Percentiles rank a stretch among this genome's conserved stretches.
These are phyloP conservation scores for Verticillium tricorpus DNA, from an alignment of 2,329 filamentous ascomycete genomes.

Conservation along the genomic window DNA sequence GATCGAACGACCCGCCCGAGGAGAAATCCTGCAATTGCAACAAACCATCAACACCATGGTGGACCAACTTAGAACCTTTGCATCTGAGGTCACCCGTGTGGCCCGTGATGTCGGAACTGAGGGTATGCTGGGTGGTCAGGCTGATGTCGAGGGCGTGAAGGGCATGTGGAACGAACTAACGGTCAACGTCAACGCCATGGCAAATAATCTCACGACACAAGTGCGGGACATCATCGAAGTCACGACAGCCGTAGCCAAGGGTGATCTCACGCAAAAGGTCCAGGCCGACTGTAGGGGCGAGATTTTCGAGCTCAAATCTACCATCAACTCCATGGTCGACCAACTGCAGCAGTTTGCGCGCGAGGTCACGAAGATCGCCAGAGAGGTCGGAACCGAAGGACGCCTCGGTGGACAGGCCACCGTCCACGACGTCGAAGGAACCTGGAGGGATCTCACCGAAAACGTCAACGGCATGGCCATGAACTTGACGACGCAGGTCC, in stretches of 20 bases:
- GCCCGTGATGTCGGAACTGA: conserved; percentile 81
- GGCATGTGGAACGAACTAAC: conserved; percentile 88
- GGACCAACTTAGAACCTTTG: conserved; percentile 77
- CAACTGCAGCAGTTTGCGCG: conserved; percentile 94
- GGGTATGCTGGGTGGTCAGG: conserved; percentile 77
- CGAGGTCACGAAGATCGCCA: conserved; percentile 93
- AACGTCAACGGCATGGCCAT: conserved; percentile 98
- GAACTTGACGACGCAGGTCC: conserved; percentile 95
- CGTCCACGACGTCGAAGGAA: conserved; percentile 93
- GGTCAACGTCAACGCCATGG: conserved; percentile 84
- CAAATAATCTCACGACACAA: conserved; percentile 80
- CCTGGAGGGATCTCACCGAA: conserved; percentile 92
- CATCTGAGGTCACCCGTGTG: conserved; percentile 77
- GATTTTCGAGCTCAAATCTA: conserved; percentile 92
- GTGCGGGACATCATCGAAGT: conserved; percentile 92
- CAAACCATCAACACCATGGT: conserved; percentile 90
- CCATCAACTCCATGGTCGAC: conserved; percentile 99
- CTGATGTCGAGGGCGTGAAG: conserved; percentile 77
- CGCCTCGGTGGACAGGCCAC: conserved; percentile 91
- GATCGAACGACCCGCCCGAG: conserved; percentile 74
- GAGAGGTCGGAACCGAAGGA: conserved; percentile 94
- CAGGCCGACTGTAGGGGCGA: conserved; percentile 89
- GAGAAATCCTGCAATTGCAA: conserved; percentile 78
- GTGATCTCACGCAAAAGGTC: conserved; percentile 94
- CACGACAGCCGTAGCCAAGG: conserved; percentile 68